Evolutionary conservation across 176 grass and related monocot species (phyloP).

Genomic region (Oryza brachyantha): DNA sequence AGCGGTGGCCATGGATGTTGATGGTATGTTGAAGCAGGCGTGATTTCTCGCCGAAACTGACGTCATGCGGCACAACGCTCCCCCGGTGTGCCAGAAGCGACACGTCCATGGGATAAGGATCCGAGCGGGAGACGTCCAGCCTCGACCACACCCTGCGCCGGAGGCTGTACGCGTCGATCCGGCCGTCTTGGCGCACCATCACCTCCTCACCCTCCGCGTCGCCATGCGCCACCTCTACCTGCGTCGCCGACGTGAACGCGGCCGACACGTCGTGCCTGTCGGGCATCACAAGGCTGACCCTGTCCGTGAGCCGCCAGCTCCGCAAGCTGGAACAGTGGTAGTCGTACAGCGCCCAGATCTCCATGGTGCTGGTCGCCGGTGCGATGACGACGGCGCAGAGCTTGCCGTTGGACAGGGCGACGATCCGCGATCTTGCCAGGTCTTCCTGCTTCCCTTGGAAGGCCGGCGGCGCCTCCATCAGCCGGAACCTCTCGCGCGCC

Average conservation of each 20-base stretch:
- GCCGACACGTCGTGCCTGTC: neutral
- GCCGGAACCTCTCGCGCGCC: neutral
- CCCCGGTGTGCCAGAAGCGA: too few relatives aligned
- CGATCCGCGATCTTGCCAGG: neutral
- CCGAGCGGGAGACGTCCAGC: too few relatives aligned
- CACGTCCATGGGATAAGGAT: too few relatives aligned
- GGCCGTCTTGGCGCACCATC: neutral
- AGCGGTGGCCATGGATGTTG: too few relatives aligned
- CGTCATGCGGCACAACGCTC: neutral
- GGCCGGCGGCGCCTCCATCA: neutral
- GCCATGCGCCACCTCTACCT: neutral
- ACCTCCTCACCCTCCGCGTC: neutral
- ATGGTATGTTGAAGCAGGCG: too few relatives aligned
- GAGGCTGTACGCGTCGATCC: neutral
- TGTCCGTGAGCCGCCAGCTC: neutral
- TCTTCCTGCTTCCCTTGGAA: neutral
- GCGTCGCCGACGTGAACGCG: neutral
- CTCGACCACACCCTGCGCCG: too few relatives aligned
- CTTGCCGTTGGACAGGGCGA: neutral
- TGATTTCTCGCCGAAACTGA: too few relatives aligned
- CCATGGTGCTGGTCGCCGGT: neutral
- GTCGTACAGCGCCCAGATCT: conserved; percentile 1
- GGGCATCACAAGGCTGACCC: neutral
- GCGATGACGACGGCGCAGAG: conserved; percentile 8
- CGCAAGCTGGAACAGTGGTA: too few relatives aligned